Evolutionary conservation across 306 rosid genomes (phyloP).

Genomic region (Lathyrus aphaca): DNA sequence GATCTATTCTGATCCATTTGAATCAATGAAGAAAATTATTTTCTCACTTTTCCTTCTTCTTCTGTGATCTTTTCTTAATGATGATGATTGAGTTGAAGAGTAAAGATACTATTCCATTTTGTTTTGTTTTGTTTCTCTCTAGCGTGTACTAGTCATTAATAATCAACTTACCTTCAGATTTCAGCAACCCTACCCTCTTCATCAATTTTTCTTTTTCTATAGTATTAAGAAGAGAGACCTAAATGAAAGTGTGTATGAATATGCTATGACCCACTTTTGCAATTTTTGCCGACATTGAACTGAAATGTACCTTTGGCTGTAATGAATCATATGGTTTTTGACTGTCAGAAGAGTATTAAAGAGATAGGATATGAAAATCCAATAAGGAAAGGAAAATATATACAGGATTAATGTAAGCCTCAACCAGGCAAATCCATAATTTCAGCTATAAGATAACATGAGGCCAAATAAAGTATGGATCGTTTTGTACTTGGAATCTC

Average conservation of each 20-base stretch:
- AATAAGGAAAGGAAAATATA: slow-evolving; percentile 27
- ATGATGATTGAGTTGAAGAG: background rate
- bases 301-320: slow-evolving; percentile 8
- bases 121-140: background rate
- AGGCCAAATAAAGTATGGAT: slow-evolving; percentile 36
- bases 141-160: background rate
- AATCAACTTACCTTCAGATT: slow-evolving; percentile 9
- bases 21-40: slow-evolving; percentile 47
- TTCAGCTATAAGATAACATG: slow-evolving; percentile 13
- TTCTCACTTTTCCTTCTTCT: slow-evolving; percentile 11
- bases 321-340: slow-evolving; percentile 25
- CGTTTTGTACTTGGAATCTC: slow-evolving; percentile 29
- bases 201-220: background rate
- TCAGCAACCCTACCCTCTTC: slow-evolving; percentile 23
- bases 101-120: background rate
- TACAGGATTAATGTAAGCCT: slow-evolving; percentile 20
- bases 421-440: slow-evolving; percentile 16
- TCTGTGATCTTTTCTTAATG: background rate
- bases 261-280: slow-evolving; percentile 28
- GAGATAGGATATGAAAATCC: slow-evolving; percentile 26
- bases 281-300: slow-evolving; percentile 32
- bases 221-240: background rate
- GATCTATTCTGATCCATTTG: slow-evolving; percentile 43
- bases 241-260: background rate
- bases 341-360: slow-evolving; percentile 27